A percentile compares a stretch with the other conserved stretches of the same genome.
These are phyloP conservation scores for Talaromyces amestolkiae DNA, from an alignment of 2,329 filamentous ascomycete species.

Conservation along the genomic window DNA sequence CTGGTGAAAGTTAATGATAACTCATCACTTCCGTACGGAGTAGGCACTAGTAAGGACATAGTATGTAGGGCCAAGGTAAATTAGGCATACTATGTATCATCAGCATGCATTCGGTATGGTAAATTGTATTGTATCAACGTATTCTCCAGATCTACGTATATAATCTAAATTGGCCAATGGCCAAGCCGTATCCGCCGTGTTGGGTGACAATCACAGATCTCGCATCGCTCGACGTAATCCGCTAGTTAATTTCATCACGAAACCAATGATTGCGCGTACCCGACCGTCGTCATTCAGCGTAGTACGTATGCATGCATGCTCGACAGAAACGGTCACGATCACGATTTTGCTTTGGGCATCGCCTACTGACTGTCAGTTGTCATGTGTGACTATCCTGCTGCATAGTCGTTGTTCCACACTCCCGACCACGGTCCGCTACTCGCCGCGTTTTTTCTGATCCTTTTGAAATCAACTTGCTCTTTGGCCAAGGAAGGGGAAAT, in stretches of 20 bases:
- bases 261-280: constrained; percentile 1
- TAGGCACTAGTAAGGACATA: background rate
- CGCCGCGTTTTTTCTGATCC: background rate
- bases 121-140: background rate
- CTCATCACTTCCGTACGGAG: background rate
- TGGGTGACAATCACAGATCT: constrained; percentile 2
- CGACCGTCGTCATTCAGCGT: background rate
- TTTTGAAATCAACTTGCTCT: background rate
- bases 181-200: background rate
- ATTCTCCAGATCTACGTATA: constrained; percentile 1
- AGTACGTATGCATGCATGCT: background rate
- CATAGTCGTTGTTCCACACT: background rate
- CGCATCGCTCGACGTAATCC: constrained; percentile 1
- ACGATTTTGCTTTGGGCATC: constrained; percentile 2
- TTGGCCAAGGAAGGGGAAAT: background rate
- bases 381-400: background rate
- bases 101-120: background rate
- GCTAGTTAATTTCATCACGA: background rate
- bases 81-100: background rate
- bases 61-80: background rate
- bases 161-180: constrained; percentile 4
- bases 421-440: background rate
- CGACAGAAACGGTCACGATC: background rate
- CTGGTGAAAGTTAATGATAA: background rate
- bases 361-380: background rate